A percentile compares a stretch with the other conserved stretches of the same genome.
Evolutionary conservation across 1,284 basidiomycete species (phyloP).

Genomic region (Puccinia polysora): DNA sequence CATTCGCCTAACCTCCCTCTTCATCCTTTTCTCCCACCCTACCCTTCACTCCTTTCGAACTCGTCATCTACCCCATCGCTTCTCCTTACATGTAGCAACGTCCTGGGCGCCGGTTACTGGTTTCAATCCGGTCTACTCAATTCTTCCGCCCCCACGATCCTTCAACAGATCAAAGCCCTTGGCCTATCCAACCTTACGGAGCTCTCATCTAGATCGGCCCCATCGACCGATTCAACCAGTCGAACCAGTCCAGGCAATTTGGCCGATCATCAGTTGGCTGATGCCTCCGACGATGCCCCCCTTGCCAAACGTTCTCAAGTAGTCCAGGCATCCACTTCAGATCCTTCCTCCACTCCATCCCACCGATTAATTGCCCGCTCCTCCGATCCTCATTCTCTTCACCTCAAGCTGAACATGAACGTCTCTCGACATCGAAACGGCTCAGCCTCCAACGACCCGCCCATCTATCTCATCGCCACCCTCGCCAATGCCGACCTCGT

Average conservation of each 20-base stretch:
- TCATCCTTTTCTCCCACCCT: background rate
- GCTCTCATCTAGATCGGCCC: background rate
- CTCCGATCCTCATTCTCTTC: constrained; percentile 2
- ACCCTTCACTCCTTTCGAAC: background rate
- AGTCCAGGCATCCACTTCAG: too few species aligned
- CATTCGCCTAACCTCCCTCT: constrained; percentile 44
- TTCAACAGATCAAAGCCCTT: constrained; percentile 36
- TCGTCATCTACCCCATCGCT: background rate
- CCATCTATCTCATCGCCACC: constrained; percentile 46
- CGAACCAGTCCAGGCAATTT: constrained; percentile 11
- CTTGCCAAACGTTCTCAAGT: background rate
- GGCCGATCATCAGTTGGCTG: background rate
- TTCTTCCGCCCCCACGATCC: constrained; percentile 20
- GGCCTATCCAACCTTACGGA: constrained; percentile 22
- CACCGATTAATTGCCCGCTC: constrained; percentile 24
- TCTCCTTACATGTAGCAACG: constrained; percentile 23
- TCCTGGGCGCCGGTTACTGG: constrained; percentile 41
- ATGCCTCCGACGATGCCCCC: constrained; percentile 2
- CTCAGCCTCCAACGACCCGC: constrained; percentile 14
- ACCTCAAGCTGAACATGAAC: constrained; percentile 39
- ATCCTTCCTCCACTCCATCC: background rate
- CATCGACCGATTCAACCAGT: background rate
- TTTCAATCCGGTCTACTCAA: constrained; percentile 40
- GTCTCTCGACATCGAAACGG: background rate
- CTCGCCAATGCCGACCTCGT: constrained; percentile 44